These are phyloP conservation scores for Ceratobasidium sp. DNA, from an alignment of 1,284 basidiomycete genomes.

Conservation along the genomic window DNA sequence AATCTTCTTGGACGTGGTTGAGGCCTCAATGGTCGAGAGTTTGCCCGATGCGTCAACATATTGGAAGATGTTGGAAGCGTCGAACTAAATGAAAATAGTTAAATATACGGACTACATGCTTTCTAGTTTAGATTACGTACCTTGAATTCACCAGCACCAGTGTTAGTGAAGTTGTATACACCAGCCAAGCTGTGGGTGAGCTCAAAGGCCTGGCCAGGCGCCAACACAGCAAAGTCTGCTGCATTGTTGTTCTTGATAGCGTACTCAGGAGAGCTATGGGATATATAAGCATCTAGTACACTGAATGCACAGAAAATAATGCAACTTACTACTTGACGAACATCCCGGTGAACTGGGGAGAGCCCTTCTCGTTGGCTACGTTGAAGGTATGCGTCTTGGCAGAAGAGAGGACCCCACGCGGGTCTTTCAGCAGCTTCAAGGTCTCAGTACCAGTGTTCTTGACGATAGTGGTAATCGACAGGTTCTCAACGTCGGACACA, in stretches of 20 bases:
- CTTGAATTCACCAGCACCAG: slow-evolving; percentile 41
- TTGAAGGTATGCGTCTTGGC: slow-evolving; percentile 60
- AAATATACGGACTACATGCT: not conserved
- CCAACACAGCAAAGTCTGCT: slow-evolving; percentile 30
- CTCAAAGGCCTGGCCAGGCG: slow-evolving; percentile 39
- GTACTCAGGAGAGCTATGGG: slow-evolving; percentile 31
- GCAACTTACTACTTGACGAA: slow-evolving; percentile 39
- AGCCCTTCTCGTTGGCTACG: slow-evolving; percentile 57
- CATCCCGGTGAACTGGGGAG: slow-evolving; percentile 42
- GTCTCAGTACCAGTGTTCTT: slow-evolving; percentile 63
- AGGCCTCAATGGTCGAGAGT: slow-evolving; percentile 34
- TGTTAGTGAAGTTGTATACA: slow-evolving; percentile 41
- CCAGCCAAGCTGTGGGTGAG: slow-evolving; percentile 40
- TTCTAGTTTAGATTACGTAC: not conserved
- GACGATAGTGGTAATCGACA: slow-evolving; percentile 58
- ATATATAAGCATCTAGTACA: not conserved
- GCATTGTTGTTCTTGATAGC: slow-evolving; percentile 38
- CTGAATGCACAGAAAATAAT: not conserved
- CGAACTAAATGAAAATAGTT: slow-evolving; percentile 9
- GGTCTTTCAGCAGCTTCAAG: slow-evolving; percentile 62
- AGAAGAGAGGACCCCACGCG: slow-evolving; percentile 56
- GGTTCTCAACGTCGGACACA: slow-evolving; percentile 57
- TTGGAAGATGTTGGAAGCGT: slow-evolving; percentile 37
- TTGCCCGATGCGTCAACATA: slow-evolving; percentile 36
- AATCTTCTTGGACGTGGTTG: slow-evolving; percentile 29